A percentile compares a stretch with the other conserved stretches of the same genome.
phyloP scores from a whole-genome alignment of 345 rosid genomes.

The Populus euphratica region DNA sequence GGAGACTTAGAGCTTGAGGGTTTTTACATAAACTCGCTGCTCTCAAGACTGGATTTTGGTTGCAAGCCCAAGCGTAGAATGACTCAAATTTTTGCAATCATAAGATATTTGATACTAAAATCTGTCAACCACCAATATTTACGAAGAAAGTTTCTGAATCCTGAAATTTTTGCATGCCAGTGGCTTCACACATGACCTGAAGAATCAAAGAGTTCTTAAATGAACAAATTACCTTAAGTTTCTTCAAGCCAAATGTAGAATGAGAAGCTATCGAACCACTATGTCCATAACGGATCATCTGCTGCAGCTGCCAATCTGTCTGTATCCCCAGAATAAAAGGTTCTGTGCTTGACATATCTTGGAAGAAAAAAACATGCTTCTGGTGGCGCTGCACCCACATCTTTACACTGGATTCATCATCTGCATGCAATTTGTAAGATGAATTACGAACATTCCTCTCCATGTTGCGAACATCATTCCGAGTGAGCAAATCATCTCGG shows the following conservation, averaged over 20 bases:
- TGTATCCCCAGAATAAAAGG: slow-evolving; percentile 49
- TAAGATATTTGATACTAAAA: no score
- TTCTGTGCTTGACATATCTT: slow-evolving; percentile 31
- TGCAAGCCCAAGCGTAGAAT: no score
- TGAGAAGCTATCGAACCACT: slow-evolving; percentile 40
- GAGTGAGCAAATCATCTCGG: slow-evolving; percentile 54
- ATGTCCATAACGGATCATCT: slow-evolving; percentile 47
- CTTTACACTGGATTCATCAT: slow-evolving; percentile 42
- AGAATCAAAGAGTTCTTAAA: not conserved
- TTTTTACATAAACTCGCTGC: no score
- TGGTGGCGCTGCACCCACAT: slow-evolving; percentile 51
- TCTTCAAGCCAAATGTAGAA: slow-evolving; percentile 50
- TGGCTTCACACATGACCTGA: not conserved
- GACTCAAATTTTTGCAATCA: no score
- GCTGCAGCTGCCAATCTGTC: slow-evolving; percentile 62
- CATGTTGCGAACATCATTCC: slow-evolving; percentile 54
- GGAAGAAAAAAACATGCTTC: slow-evolving; percentile 48
- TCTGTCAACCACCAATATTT: no score
- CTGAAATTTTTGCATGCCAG: not conserved
- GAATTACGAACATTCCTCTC: slow-evolving; percentile 46
- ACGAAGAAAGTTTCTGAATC: not conserved
- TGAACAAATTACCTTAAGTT: slow-evolving; percentile 40
- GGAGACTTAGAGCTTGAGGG: no score
- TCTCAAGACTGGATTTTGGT: no score
- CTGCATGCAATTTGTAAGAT: slow-evolving; percentile 37